phyloP scores from a whole-genome alignment of 73 alveolate species.

The Tetrahymena thermophila region DNA sequence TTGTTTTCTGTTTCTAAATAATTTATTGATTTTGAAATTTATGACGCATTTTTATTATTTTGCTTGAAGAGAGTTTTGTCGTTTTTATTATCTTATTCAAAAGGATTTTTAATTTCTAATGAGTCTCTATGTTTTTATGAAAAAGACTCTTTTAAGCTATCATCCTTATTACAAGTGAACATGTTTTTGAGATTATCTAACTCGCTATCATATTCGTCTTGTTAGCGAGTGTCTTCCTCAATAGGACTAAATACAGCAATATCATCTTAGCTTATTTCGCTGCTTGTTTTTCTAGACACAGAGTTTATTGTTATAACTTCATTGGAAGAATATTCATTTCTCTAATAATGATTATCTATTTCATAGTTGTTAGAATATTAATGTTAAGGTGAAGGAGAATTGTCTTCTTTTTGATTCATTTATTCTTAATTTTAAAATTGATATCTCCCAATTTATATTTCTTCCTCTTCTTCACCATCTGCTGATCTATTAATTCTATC shows the following conservation, averaged over 20 bases:
- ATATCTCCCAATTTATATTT: no score
- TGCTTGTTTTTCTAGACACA: background rate
- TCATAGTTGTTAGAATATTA: background rate
- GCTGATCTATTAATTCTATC: no score
- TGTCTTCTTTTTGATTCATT: no score
- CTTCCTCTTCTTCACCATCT: no score
- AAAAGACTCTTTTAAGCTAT: background rate
- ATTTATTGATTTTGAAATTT: no score
- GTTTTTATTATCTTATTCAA: background rate
- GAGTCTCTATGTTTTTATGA: background rate
- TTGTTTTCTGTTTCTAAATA: no score
- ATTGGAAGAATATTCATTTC: background rate
- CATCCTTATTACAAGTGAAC: background rate
- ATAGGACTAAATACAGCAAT: background rate
- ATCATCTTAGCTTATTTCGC: background rate
- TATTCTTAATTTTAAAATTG: no score
- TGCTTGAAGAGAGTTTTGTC: background rate
- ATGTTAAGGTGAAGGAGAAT: no score
- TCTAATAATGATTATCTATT: background rate
- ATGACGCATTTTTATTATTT: no score
- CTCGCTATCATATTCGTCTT: background rate
- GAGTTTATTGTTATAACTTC: background rate
- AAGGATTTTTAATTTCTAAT: background rate
- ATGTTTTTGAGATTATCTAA: background rate
- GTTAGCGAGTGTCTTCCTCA: background rate